Evolutionary conservation across 1,284 basidiomycete species (phyloP), one percentile per base, ranked within the genome.

Genomic region (Apiotrichum sp.): DNA sequence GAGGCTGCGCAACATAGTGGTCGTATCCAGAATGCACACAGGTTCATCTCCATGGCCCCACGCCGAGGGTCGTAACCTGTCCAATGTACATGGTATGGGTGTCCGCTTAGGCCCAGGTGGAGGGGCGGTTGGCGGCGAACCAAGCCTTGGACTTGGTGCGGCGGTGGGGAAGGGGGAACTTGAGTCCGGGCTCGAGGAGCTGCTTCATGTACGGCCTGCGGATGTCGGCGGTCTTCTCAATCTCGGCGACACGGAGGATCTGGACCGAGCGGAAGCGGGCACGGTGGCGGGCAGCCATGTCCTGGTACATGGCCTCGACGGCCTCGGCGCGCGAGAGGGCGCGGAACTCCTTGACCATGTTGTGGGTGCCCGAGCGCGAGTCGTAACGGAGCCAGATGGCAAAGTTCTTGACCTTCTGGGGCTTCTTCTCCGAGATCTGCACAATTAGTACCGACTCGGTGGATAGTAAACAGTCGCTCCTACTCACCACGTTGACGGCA

Each of bases 321-420:
- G 96, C 95, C 77, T 92, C 93, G 60, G 91, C 87, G 67, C 96
- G 88, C 69, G 84, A 84, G 67, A 98, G 86, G 68, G 96, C 95
- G 74, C 93, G 91, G 89, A 91, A 98, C 83, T 98, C 95, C 78
- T 83, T 82, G 80, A 82, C 82, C 81, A 82, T 81, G 85, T 97
- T 96, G 86, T 96, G 93, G 56, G 93, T 97, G 63, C 93, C 93
- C 50, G 91, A 95, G 71, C 92, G 90, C 57, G 93, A 96, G 80
- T 96, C 95, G 81, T 98, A 98, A 69, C 96, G 90, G 77, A 98
- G 80, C 95, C 95, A 98, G 81, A 98, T 90, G 71, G 93, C 96
- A 76, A 98, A 98, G 88, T 97, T 98, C 86, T 98, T 98, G 77
- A 97, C 89, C 82, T 95, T 93, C 78, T 93, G 78, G 40, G 96